Percentiles rank a stretch among this genome's conserved stretches.
Conservation (phyloP, 768 basidiomycete genomes). For the Amyloporia xantha region DNA sequence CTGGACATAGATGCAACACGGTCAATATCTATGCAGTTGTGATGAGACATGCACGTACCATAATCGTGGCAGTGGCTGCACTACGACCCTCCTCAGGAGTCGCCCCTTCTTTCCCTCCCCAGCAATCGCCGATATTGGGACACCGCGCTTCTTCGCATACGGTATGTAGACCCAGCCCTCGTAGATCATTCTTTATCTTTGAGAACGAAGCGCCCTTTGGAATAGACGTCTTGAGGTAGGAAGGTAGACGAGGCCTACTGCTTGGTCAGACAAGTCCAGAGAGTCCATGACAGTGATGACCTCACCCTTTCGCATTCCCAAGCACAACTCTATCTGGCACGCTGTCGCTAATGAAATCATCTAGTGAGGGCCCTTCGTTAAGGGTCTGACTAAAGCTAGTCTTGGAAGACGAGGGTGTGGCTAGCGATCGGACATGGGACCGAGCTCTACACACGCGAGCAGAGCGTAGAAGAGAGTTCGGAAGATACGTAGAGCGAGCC, state of each 20-base stretch:
- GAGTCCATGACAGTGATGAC: too few relatives aligned
- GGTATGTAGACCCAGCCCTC: slow-evolving; percentile 87
- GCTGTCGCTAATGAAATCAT: slow-evolving; percentile 74
- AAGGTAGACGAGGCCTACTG: slow-evolving; percentile 75
- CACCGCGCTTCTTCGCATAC: slow-evolving; percentile 99
- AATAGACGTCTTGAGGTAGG: slow-evolving; percentile 85
- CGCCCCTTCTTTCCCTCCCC: slow-evolving; percentile 76
- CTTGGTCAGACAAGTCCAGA: neutral
- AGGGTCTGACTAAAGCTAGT: slow-evolving; percentile 46
- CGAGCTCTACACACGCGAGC: slow-evolving; percentile 7
- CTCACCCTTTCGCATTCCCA: slow-evolving; percentile 65
- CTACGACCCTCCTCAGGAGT: slow-evolving; percentile 68
- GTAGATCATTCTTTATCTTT: slow-evolving; percentile 91
- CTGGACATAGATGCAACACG: slow-evolving; percentile 51
- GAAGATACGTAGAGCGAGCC: neutral
- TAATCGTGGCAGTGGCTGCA: slow-evolving; percentile 95
- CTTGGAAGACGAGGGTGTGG: slow-evolving; percentile 40
- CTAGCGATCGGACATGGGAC: slow-evolving; percentile 35
- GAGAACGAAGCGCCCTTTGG: slow-evolving; percentile 85
- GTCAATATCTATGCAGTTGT: slow-evolving; percentile 96
- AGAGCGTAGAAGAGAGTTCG: slow-evolving; percentile 8
- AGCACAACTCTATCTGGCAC: slow-evolving; percentile 55
- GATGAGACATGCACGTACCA: slow-evolving; percentile 46
- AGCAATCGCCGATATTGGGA: slow-evolving; percentile 99
- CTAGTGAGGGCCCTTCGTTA: slow-evolving; percentile 62